Base-by-base conservation (phyloP, 768 basidiomycete genomes). In the Tylopilus rubrobrunneus region DNA sequence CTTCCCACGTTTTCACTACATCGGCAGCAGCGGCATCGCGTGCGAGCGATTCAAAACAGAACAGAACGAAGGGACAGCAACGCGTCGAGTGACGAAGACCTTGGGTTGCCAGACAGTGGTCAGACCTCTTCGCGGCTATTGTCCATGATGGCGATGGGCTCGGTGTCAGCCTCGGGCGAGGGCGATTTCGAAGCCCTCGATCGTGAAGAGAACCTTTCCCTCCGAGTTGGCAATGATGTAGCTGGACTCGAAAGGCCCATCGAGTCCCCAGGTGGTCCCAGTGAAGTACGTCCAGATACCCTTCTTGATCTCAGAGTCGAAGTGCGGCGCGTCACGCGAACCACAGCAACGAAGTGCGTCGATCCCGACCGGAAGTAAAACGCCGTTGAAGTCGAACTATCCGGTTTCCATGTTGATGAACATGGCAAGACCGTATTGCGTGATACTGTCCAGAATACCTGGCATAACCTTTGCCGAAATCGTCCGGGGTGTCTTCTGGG, bases 401-500 rank as follows among this genome's bases (percentile, higher is more conserved):
- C 69, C 69, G 28, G 62, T 62, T 23, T 60, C 58, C 62, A 63
- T 62, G 17, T 63, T 63, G 52, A 62, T 62, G 48, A 62, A 62
- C 67, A 68, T 65, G 1, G 65, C 62, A 14, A 68, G 65, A 52
- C 67, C 67, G 28, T 62, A 67, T 46, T 68, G 67, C 15, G 67
- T 68, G 48, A 68, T 66, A 12, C 67, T 68, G 54, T 71, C 70
- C 7, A 71, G 53, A 31, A 71, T 58, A 50, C 70, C 70, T 65
- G 43, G 45, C 52, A 21, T 71, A 71, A 25, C 67, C 65, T 48
- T 57, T 60, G 4, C 64, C 67, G 33, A 64, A 69, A 5, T 67
- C 67, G 7, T 69, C 63, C 9, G 63, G 63, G 11, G 65, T 67
- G 39, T 48, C 41, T 29, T 63, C 55, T 0, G 62, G 58, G 21